These are phyloP conservation scores for Picea glauca DNA, from an alignment of 75 land plant species.

Conservation along the genomic window DNA sequence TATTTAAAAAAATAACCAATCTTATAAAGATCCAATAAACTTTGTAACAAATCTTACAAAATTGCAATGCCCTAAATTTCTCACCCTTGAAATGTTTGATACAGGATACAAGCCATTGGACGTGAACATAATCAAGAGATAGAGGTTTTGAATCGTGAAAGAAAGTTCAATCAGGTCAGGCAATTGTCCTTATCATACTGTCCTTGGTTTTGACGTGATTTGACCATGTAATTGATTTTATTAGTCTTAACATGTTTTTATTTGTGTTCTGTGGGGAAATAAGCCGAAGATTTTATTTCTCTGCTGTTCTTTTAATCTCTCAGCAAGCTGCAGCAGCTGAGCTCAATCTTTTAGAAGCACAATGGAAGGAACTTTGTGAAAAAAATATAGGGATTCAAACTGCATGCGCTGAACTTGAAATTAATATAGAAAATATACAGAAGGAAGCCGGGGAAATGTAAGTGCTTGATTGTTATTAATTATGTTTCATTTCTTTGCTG, in stretches of 20 bases:
- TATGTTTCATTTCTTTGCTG: background rate
- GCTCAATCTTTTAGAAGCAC: conserved; percentile 56
- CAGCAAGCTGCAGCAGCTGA: conserved; percentile 88
- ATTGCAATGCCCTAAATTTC: background rate
- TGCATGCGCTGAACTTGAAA: conserved; percentile 71
- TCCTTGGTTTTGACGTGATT: conserved; percentile 3
- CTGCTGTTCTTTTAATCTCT: background rate
- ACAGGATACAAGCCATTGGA: conserved; percentile 70
- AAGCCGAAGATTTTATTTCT: background rate
- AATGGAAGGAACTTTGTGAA: conserved; percentile 85
- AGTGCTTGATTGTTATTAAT: background rate
- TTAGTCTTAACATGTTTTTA: background rate
- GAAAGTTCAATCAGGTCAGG: conserved; percentile 88
- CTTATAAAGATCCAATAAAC: background rate
- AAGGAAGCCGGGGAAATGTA: conserved; percentile 71
- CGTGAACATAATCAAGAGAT: conserved; percentile 62
- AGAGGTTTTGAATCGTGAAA: conserved; percentile 83
- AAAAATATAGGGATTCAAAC: conserved; percentile 81
- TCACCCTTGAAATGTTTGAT: background rate
- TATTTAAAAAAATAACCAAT: background rate
- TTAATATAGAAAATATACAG: conserved; percentile 39
- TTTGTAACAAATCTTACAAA: background rate
- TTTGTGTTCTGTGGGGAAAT: background rate
- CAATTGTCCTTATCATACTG: too few relatives aligned
- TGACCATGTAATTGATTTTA: background rate